Evolutionary conservation across 2,329 filamentous ascomycete species (phyloP).

Genomic region (Xylariaceae sp.): DNA sequence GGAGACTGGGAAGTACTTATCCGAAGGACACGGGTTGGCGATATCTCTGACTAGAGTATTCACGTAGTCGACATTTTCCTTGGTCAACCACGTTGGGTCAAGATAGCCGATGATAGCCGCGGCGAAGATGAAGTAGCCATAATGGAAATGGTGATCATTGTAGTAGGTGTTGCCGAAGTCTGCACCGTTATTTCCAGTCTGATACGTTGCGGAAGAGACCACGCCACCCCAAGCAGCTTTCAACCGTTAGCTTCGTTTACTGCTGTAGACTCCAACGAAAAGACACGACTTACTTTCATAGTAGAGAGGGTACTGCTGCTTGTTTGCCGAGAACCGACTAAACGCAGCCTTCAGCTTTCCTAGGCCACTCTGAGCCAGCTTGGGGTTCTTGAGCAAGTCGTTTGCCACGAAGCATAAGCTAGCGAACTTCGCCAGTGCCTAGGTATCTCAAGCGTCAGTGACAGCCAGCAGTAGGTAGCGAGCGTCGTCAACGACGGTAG

Average conservation of each 20-base stretch:
- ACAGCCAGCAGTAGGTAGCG: background rate
- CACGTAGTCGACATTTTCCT: constrained; percentile 75
- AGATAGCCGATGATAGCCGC: constrained; percentile 82
- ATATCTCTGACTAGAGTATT: constrained; percentile 82
- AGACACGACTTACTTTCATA: constrained; percentile 57
- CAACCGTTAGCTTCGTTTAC: constrained; percentile 18
- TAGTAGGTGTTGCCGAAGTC: constrained; percentile 93
- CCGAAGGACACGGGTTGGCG: constrained; percentile 72
- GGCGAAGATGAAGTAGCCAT: constrained; percentile 87
- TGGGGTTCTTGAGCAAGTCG: constrained; percentile 62
- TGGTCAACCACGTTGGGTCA: constrained; percentile 71
- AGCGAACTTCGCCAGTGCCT: constrained; percentile 77
- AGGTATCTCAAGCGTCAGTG: constrained; percentile 18
- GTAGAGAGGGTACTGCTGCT: constrained; percentile 66
- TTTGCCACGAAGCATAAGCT: constrained; percentile 66
- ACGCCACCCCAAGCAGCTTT: constrained; percentile 75
- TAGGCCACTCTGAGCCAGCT: constrained; percentile 60
- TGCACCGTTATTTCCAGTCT: constrained; percentile 65
- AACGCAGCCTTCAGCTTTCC: constrained; percentile 68
- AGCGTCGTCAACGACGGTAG: background rate
- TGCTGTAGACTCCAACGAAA: background rate
- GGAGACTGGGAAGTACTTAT: constrained; percentile 78
- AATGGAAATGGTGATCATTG: constrained; percentile 77
- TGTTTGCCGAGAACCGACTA: constrained; percentile 66
- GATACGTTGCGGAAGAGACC: constrained; percentile 75